phyloP scores from a whole-genome alignment of 306 rosid species.

The Fagus crenata region DNA sequence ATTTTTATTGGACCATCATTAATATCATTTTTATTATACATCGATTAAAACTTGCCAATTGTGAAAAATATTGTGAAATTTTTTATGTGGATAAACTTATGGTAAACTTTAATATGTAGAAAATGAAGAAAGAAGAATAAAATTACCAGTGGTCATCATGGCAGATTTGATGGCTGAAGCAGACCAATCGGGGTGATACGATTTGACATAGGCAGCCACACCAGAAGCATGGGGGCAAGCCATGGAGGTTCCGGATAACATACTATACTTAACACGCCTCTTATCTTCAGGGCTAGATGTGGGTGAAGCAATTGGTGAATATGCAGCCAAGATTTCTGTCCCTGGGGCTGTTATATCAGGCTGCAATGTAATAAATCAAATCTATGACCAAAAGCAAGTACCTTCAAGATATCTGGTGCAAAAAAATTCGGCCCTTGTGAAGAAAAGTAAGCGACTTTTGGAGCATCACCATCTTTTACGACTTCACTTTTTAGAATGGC shows the following conservation, averaged over 20 bases:
- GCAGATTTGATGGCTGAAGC: constrained; percentile 41
- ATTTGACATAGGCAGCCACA: constrained; percentile 39
- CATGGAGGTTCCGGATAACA: constrained; percentile 41
- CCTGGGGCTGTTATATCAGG: constrained; percentile 44
- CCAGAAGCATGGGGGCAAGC: constrained; percentile 41
- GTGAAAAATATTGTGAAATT: too few species aligned
- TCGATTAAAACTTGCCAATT: too few species aligned
- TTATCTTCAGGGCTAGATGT: background rate
- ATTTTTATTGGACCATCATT: too few species aligned
- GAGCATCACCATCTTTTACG: background rate
- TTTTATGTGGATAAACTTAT: too few species aligned
- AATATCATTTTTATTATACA: too few species aligned
- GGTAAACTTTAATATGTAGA: too few species aligned
- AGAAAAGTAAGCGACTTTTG: background rate
- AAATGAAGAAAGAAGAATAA: background rate
- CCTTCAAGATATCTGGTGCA: background rate
- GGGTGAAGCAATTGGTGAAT: constrained; percentile 1
- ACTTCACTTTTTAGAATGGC: background rate
- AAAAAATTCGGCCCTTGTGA: background rate
- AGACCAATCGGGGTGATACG: constrained; percentile 44
- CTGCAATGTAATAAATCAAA: constrained; percentile 11
- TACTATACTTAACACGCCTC: constrained; percentile 18
- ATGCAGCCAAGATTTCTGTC: constrained; percentile 34
- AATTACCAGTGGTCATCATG: constrained; percentile 37
- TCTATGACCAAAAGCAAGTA: background rate